These are phyloP conservation scores for Claviceps paspali DNA, from an alignment of 2,329 filamentous ascomycete species.

Conservation along the genomic window DNA sequence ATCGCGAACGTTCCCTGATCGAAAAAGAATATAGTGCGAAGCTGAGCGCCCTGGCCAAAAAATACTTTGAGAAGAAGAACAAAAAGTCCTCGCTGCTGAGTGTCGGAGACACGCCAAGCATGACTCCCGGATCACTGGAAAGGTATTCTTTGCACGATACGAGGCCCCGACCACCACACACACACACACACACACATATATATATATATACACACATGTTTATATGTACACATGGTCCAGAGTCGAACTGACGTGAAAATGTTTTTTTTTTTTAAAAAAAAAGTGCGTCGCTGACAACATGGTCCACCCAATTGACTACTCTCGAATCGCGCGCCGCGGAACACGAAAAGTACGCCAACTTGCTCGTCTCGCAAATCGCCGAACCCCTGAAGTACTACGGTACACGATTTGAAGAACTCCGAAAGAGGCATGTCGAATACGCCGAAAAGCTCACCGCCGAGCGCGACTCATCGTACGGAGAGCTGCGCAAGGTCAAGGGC, in stretches of 20 bases:
- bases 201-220: too few species aligned
- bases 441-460: constrained; percentile 81
- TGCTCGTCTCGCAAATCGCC: constrained; percentile 66
- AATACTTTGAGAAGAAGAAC: constrained; percentile 94
- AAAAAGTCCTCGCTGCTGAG: constrained; percentile 77
- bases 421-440: constrained; percentile 82
- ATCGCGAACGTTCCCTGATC: constrained; percentile 82
- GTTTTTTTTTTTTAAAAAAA: too few species aligned
- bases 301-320: constrained; percentile 84
- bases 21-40: constrained; percentile 95
- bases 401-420: constrained; percentile 71
- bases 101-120: constrained; percentile 80
- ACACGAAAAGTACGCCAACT: constrained; percentile 70
- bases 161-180: background rate
- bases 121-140: constrained; percentile 92
- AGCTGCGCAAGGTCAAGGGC: constrained; percentile 77
- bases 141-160: constrained; percentile 34
- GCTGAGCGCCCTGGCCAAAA: constrained; percentile 76
- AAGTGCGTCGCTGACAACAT: constrained; percentile 88
- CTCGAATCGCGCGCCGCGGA: constrained; percentile 78
- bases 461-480: constrained; percentile 66
- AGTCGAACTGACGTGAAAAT: background rate
- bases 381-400: constrained; percentile 70
- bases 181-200: too few species aligned
- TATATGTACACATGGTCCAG: too few species aligned